phyloP scores from a whole-genome alignment of 2,329 filamentous ascomycete species.

The Periconia digitata region DNA sequence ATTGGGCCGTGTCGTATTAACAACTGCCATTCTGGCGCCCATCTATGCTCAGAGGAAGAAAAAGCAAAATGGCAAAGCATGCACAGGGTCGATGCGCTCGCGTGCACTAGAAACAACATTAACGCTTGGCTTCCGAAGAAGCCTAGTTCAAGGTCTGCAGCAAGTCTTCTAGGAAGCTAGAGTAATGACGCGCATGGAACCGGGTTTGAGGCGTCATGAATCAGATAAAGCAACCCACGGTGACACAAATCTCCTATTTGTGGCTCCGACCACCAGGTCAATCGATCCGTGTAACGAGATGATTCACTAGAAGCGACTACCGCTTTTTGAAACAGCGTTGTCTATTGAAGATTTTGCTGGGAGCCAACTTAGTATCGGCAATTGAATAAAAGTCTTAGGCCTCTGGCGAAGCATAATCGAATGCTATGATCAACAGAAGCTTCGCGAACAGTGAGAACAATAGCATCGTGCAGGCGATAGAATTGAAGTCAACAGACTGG shows the following conservation, averaged over 20 bases:
- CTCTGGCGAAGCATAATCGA: no score
- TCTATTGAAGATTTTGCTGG: conserved; percentile 14
- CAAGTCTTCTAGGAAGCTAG: conserved; percentile 20
- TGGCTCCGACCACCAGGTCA: conserved; percentile 40
- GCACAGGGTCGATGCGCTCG: conserved; percentile 15
- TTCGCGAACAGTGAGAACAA: no score
- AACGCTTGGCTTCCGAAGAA: conserved; percentile 10
- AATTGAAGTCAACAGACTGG: no score
- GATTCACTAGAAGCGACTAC: conserved; percentile 17
- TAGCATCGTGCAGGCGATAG: no score
- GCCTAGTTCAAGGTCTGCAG: conserved; percentile 10
- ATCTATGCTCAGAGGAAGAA: conserved; percentile 2
- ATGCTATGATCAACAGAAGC: no score
- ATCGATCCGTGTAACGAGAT: conserved; percentile 32
- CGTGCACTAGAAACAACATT: conserved; percentile 33
- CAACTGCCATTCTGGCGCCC: conserved; percentile 13
- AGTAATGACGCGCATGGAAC: conserved; percentile 36
- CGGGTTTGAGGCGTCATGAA: conserved; percentile 28
- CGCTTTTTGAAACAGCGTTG: conserved; percentile 12
- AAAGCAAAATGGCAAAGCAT: background rate
- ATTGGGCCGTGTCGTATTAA: conserved; percentile 11
- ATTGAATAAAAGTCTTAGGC: no score
- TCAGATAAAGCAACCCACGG: conserved; percentile 28
- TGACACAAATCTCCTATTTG: conserved; percentile 42
- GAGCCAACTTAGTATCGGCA: conserved; percentile 5